Conservation (phyloP, 2,329 filamentous ascomycete species). For the Pseudogymnoascus pannorum region DNA sequence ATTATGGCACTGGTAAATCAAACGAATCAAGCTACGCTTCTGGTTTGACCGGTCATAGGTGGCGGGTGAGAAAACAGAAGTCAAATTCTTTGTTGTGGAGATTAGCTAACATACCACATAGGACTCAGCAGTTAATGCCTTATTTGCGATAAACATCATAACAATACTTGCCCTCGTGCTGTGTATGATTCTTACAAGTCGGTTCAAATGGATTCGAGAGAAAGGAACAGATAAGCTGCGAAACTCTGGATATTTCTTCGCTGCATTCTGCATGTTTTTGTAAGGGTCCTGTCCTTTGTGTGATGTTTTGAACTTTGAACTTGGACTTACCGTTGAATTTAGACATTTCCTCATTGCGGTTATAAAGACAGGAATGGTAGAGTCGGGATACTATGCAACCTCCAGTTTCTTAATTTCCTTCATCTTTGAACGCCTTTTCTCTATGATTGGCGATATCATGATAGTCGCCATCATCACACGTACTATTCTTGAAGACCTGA, state of each 20-base stretch:
- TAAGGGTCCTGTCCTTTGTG: background rate
- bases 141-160: background rate
- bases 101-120: background rate
- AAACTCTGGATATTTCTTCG: background rate
- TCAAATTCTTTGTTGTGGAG: background rate
- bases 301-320: background rate
- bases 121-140: background rate
- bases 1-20: background rate
- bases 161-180: background rate
- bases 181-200: slow-evolving; percentile 1
- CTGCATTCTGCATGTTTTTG: background rate
- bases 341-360: background rate
- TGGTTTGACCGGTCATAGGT: background rate
- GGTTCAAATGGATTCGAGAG: slow-evolving; percentile 4
- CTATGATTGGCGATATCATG: background rate
- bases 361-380: background rate
- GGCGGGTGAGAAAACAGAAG: background rate
- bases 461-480: slow-evolving; percentile 2
- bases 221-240: slow-evolving; percentile 1
- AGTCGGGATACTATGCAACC: background rate
- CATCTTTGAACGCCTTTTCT: background rate
- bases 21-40: background rate
- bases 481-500: background rate
- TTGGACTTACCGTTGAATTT: background rate
- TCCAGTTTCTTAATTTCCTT: background rate